These are phyloP conservation scores for Gossypium sturtianum DNA, from an alignment of 345 rosid species.

Conservation along the genomic window DNA sequence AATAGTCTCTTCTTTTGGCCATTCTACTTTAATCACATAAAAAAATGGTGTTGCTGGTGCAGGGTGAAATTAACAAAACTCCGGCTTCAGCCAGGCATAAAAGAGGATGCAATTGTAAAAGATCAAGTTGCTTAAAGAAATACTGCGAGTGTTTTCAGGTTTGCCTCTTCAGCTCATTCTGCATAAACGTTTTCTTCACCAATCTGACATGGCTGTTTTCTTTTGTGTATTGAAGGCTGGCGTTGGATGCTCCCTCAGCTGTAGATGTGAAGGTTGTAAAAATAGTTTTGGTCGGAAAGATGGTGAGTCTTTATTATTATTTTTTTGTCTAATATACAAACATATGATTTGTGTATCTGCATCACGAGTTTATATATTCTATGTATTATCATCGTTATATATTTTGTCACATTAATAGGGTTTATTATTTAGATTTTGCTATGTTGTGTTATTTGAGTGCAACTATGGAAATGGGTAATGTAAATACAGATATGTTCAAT, in stretches of 20 bases:
- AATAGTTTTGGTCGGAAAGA: slow-evolving; percentile 41
- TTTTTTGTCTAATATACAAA: background rate
- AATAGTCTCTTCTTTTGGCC: background rate
- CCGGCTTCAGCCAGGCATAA: slow-evolving; percentile 76
- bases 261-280: slow-evolving; percentile 67
- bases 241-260: slow-evolving; percentile 64
- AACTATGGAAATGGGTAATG: too few relatives aligned
- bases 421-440: background rate
- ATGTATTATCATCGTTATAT: background rate
- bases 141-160: slow-evolving; percentile 84
- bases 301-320: slow-evolving; percentile 26
- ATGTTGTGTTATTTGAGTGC: too few relatives aligned
- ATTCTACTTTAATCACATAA: background rate
- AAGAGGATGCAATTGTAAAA: slow-evolving; percentile 82
- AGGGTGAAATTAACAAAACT: slow-evolving; percentile 55
- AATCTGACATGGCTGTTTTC: slow-evolving; percentile 20
- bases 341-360: background rate
- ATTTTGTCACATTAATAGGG: background rate
- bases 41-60: slow-evolving; percentile 17
- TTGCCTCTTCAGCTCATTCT: slow-evolving; percentile 16
- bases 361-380: background rate
- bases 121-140: slow-evolving; percentile 67
- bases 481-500: too few relatives aligned
- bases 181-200: background rate
- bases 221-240: slow-evolving; percentile 38